These are phyloP conservation scores for Amesomyces nigricolor DNA, from an alignment of 2,329 filamentous ascomycete genomes.

Conservation along the genomic window DNA sequence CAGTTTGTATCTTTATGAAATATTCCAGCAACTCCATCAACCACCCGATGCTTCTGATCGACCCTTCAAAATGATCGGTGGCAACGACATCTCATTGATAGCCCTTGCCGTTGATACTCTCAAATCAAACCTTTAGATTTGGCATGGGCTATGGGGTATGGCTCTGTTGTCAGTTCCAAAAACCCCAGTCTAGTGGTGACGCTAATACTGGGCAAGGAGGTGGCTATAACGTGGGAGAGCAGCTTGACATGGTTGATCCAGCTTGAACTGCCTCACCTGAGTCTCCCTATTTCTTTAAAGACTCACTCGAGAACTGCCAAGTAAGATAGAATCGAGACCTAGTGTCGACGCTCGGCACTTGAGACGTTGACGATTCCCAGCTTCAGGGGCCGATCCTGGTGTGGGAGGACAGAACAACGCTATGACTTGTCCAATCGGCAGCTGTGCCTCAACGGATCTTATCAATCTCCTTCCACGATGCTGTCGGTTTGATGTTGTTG, in stretches of 20 bases:
- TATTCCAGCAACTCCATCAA: neutral
- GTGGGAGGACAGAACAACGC: neutral
- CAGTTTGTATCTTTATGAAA: neutral
- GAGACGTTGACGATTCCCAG: neutral
- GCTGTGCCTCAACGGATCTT: neutral
- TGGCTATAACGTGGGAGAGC: too few species aligned
- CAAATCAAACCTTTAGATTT: neutral
- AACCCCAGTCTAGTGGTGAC: too few species aligned
- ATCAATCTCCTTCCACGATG: neutral
- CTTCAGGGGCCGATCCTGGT: neutral
- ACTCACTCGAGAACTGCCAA: too few species aligned
- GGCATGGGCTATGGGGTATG: slow-evolving; percentile 4
- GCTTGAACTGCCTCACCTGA: too few species aligned
- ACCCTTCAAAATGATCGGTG: slow-evolving; percentile 6
- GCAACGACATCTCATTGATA: neutral
- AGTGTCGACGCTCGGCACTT: neutral
- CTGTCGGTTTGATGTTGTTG: neutral
- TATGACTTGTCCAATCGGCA: neutral
- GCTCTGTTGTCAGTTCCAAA: too few species aligned
- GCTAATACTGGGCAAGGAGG: too few species aligned
- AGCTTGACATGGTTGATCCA: too few species aligned
- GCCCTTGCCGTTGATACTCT: too few species aligned
- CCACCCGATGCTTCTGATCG: neutral
- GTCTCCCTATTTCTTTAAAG: too few species aligned
- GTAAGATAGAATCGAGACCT: neutral